phyloP scores from a whole-genome alignment of 805 yeast genomes.

The Metschnikowia lachancei region DNA sequence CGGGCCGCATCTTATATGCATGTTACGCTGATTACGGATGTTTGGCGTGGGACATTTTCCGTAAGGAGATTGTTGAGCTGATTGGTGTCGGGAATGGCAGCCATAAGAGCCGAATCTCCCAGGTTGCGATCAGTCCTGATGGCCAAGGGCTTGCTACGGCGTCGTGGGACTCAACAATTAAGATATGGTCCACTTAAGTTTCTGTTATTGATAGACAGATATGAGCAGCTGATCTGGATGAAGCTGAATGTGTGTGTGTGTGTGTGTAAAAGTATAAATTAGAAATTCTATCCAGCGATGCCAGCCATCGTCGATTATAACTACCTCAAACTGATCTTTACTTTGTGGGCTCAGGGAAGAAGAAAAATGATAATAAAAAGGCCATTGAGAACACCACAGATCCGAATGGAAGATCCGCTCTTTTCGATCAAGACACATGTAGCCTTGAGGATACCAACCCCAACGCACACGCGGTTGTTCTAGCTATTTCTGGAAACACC shows the following conservation, averaged over 20 bases:
- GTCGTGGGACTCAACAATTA: constrained; percentile 75
- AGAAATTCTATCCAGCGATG: too few relatives aligned
- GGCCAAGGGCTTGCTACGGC: constrained; percentile 77
- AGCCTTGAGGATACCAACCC: constrained; percentile 29
- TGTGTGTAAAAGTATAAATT: too few relatives aligned
- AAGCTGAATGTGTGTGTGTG: not conserved
- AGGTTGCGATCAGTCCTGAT: constrained; percentile 65
- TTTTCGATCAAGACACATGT: constrained; percentile 29
- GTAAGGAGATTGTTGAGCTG: constrained; percentile 60
- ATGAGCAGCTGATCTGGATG: not conserved
- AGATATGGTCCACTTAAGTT: constrained; percentile 50
- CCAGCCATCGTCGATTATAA: not conserved
- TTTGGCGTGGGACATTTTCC: constrained; percentile 72
- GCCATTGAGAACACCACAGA: constrained; percentile 30
- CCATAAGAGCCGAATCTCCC: constrained; percentile 59
- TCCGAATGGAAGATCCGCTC: constrained; percentile 28
- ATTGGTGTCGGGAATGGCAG: constrained; percentile 47
- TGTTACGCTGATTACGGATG: constrained; percentile 77
- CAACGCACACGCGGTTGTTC: constrained; percentile 38
- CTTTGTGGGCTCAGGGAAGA: constrained; percentile 1
- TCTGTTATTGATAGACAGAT: not conserved
- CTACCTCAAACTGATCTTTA: not conserved
- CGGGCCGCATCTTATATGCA: constrained; percentile 72
- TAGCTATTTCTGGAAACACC: constrained; percentile 34
- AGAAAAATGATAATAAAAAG: not conserved